These are phyloP conservation scores for Aspergillus uvarum DNA, from an alignment of 2,329 filamentous ascomycete species.

Conservation along the genomic window DNA sequence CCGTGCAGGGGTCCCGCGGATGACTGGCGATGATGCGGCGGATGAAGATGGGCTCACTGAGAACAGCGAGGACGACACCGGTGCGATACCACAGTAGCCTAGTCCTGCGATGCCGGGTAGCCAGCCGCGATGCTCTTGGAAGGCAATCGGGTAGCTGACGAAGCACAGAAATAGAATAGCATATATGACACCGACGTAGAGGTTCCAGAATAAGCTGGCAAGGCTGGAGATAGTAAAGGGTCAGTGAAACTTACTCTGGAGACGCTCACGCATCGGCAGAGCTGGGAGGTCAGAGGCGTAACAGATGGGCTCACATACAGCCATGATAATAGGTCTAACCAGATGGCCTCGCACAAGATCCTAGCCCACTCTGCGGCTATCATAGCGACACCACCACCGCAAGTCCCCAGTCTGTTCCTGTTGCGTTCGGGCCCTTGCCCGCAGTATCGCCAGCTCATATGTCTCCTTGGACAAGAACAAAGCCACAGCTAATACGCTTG, in stretches of 20 bases:
- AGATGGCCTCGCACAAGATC: conserved; percentile 60
- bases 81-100: conserved; percentile 63
- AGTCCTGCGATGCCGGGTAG: conserved; percentile 65
- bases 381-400: conserved; percentile 71
- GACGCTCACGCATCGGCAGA: no score
- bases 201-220: conserved; percentile 60
- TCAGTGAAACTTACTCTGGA: no score
- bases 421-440: conserved; percentile 52
- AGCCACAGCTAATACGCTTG: conserved; percentile 58
- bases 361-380: conserved; percentile 34
- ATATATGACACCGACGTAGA: conserved; percentile 69
- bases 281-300: no score
- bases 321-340: no score
- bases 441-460: conserved; percentile 44
- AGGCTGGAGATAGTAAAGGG: conserved; percentile 1
- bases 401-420: conserved; percentile 64
- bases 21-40: no score
- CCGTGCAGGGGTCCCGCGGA: no score
- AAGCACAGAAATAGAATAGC: conserved; percentile 82
- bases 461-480: conserved; percentile 66
- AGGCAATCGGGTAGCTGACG: conserved; percentile 77
- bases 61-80: conserved; percentile 51
- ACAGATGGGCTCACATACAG: no score
- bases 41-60: no score
- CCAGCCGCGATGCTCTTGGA: conserved; percentile 69